Base-by-base conservation (phyloP, 257 asterid genomes). In the Echium plantagineum region DNA sequence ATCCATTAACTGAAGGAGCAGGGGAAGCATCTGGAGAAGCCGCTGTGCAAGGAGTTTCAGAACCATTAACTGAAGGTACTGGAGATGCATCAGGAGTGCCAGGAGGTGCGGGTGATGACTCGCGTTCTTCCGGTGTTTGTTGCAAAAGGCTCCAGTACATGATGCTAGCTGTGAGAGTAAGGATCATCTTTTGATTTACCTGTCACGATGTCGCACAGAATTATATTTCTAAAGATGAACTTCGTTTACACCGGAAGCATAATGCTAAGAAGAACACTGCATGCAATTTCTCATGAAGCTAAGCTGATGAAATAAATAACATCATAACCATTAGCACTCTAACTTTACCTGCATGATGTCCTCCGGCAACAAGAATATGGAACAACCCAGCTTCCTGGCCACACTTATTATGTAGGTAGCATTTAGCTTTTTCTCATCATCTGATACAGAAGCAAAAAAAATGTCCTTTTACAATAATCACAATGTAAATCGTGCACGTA, bases 121-220 rank as follows among this genome's bases (percentile, higher is more conserved):
- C 93, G 2, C 85, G 74, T 42, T 83, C 93, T 1, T 85, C 94
- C 21, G 52, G 82, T 15, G 84, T 75, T 72, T 87, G 95, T 72
- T 87, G 95, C 76, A 85, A 94, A 73, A 88, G 94, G 82, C 96
- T 88, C 95, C 98, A 88, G 52, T 81, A 88, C 95, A 91, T 88
- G 13, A 88, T 81, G 78, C 96, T 88, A 59, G 98, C 96, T 1
- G 94, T 86, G 21, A 91, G 88, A 52, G 96, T 85, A 21, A 91
- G 93, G 66, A 91, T 87, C 98, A 91, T 91, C 83, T 88, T 91
- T 75, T 91, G 96, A 81, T 88, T 91, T 54, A 91, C 95, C 98
- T 91, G 84, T 22, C 71, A 68, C 9, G 64, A 53, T 63, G 59
- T 42, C 68, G 1, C 0, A 51, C 18, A 18, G n/a, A 51, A 21